Evolutionary conservation across 805 yeast genomes (phyloP), one percentile per base, ranked within the genome.

Genomic region (Komagataella ulmi): DNA sequence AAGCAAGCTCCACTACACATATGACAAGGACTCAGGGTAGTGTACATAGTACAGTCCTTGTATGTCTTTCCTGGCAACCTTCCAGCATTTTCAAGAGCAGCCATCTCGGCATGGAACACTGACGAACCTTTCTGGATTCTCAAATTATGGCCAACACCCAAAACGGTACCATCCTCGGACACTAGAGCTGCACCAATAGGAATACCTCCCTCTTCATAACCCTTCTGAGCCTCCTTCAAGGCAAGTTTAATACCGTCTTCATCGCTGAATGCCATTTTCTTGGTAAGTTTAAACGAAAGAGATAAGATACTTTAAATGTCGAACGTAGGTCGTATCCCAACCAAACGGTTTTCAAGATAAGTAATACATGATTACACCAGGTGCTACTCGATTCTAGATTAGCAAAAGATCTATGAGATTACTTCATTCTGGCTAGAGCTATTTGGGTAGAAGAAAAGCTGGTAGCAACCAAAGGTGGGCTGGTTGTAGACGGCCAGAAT

Each of bases 1-100:
- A 91, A 61, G 56, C 91, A 85, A 5, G 97, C 95, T 18, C 98
- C 98, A 3, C 93, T 79, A 65, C 98, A 91, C 97, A 91, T 91
- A 58, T 82, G 76, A 65, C 98, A 91, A 3, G 98, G 97, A 6
- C 96, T 86, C 57, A 91, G 71, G 0, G 97, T 86, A 30, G 97
- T 89, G 69, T 89, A 91, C 77, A 88, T 77, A 19, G 98, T 93
- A 58, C 96, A 85, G 55, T 82, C 76, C 61, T 84, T 85, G 71
- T 91, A 91, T 17, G 77, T 79, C 19, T 74, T 73, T 3, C 90
- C 97, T 19, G 83, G 81, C 53, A 93, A 72, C 61, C 98, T 77
- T 6, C 98, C 98, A 18, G 96, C 95, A 56, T 86, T 82, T 61
- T 89, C 97, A 54, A 93, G 72, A 7, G 96, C 81, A 8, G 90